Percentiles rank a stretch among this genome's conserved stretches.
phyloP scores from a whole-genome alignment of 2,329 filamentous ascomycete species.

The Corynespora cassiicola region DNA sequence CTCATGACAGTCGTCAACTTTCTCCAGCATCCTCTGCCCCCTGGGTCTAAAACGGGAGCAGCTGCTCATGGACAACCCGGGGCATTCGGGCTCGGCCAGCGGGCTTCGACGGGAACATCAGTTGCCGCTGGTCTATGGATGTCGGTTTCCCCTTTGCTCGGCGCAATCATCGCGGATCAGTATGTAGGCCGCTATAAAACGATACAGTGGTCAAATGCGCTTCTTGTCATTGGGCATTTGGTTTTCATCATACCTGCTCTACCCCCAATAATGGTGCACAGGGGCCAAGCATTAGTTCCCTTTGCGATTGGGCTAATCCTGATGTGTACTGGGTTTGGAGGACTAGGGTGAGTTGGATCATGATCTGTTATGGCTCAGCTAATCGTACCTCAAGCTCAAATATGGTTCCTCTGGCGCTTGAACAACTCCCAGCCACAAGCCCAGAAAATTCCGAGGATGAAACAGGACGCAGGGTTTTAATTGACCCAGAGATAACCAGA shows the following conservation, averaged over 20 bases:
- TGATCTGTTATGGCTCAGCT: too few relatives aligned
- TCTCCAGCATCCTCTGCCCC: slow-evolving; percentile 19
- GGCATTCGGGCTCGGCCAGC: slow-evolving; percentile 22
- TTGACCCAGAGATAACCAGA: slow-evolving; percentile 70
- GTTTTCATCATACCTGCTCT: slow-evolving; percentile 57
- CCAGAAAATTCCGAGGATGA: slow-evolving; percentile 56
- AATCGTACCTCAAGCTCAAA: slow-evolving; percentile 8
- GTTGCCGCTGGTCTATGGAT: slow-evolving; percentile 25
- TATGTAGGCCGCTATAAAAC: slow-evolving; percentile 64
- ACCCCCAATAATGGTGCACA: slow-evolving; percentile 48
- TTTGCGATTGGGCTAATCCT: slow-evolving; percentile 54
- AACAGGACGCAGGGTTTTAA: slow-evolving; percentile 68
- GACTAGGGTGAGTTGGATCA: slow-evolving; percentile 34
- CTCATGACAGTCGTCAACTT: slow-evolving; percentile 20
- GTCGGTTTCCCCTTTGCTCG: slow-evolving; percentile 42
- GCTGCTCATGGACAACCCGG: slow-evolving; percentile 21
- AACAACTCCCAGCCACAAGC: slow-evolving; percentile 64
- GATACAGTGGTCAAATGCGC: slow-evolving; percentile 50
- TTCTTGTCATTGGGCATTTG: slow-evolving; percentile 55
- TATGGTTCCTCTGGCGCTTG: slow-evolving; percentile 66
- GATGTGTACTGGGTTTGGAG: slow-evolving; percentile 47
- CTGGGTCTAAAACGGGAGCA: slow-evolving; percentile 15
- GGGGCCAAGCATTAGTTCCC: slow-evolving; percentile 48
- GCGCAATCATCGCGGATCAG: slow-evolving; percentile 59
- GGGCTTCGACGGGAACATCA: slow-evolving; percentile 13